Base-by-base conservation (phyloP, 2,329 filamentous ascomycete genomes). In the Bipolaris oryzae region DNA sequence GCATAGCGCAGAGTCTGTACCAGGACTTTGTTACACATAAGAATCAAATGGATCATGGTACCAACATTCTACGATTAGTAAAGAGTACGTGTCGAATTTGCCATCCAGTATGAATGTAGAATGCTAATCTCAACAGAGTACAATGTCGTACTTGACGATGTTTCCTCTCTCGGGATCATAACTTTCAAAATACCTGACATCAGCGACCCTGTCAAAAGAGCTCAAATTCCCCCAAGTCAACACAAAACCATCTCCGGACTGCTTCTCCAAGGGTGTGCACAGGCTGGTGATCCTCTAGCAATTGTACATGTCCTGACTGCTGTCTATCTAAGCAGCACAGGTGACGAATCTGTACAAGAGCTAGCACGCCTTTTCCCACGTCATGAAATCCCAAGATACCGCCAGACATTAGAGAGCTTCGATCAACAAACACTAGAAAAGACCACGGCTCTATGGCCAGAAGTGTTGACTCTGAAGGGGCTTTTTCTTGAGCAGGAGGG, bases 401-500 rank as follows among this genome's bases (percentile, higher is more conserved):
- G 54, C 13, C 54, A 58, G 10, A 53, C 58, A 0, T 57, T 75
- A 11, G 55, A 65, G 21, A 58, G 54, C n/a, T 56, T 75, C 5
- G 62, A 48, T 9, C 57, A n/a, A 35, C 54, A 23, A 55, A 62
- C 13, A 42, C 59, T 10, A 18, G 47, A 41, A 20, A 56, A 72
- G 25, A 42, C 60, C 13, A 53, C 61, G 21, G 31, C 48, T 18
- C 45, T 66, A 9, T 55, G 62, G 7, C 62, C 66, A 1, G 65
- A 72, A 20, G 71, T 67, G 3, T 65, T 74, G 47, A 71, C 68
- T 7, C 47, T 76, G 13, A 60, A 68, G 20, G 74, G 71, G 5
- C 60, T 67, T n/a, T 68, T 74, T n/a, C 44, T 70, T 1, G 71
- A 74, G 50, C 52, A 54, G 37, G 65, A 69, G 20, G 70, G 70